Conservation (phyloP, 352 stramenopile genomes). For the Pythium vanterpoolii region DNA sequence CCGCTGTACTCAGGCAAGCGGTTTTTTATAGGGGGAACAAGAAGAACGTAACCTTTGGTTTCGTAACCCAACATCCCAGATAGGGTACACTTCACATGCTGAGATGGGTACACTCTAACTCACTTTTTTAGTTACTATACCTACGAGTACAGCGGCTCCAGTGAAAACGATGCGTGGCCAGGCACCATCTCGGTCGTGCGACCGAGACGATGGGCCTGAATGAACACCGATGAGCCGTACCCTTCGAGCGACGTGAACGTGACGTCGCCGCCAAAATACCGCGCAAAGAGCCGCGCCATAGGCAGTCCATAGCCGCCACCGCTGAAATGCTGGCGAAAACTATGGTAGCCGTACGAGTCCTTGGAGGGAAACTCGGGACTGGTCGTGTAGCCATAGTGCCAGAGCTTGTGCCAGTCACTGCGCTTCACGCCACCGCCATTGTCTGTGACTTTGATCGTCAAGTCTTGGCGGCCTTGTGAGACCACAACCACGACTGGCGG, state of each 20-base stretch:
- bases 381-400: constrained; percentile 99
- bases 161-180: constrained; percentile 40
- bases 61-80: neutral
- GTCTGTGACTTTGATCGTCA: constrained; percentile 98
- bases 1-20: constrained; percentile 13
- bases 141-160: constrained; percentile 27
- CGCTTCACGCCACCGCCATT: constrained; percentile 97
- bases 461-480: constrained; percentile 93
- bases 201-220: constrained; percentile 74
- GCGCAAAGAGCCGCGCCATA: constrained; percentile 90
- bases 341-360: constrained; percentile 65
- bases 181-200: constrained; percentile 74
- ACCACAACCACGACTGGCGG: constrained; percentile 98
- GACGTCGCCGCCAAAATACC: constrained; percentile 99
- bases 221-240: constrained; percentile 94
- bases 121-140: too few species aligned
- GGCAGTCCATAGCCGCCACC: constrained; percentile 96
- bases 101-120: neutral
- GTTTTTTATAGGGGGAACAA: constrained; percentile 24
- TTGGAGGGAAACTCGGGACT: constrained; percentile 62
- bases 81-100: neutral
- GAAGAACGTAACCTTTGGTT: constrained; percentile 1
- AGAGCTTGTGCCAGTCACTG: constrained; percentile 96
- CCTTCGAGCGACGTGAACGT: constrained; percentile 99
- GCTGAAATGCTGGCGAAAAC: constrained; percentile 86